Evolutionary conservation across 2,329 filamentous ascomycete species (phyloP).

Genomic region (Pseudogymnoascus sp.): DNA sequence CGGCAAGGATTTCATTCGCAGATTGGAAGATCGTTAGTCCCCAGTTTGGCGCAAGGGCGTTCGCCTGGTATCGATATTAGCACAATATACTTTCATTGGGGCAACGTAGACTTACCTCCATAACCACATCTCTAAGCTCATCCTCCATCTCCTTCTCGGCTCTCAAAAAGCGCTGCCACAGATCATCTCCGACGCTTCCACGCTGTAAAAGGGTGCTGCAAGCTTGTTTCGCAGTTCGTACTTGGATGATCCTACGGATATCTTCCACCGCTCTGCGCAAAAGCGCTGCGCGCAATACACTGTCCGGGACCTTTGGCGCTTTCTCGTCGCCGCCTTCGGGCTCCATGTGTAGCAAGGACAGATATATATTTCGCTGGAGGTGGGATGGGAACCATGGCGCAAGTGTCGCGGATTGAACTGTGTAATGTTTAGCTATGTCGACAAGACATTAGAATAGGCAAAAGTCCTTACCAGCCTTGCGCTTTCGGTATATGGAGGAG

Average conservation of each 20-base stretch:
- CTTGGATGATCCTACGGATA: conserved; percentile 82
- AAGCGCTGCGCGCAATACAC: conserved; percentile 78
- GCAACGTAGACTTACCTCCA: conserved; percentile 56
- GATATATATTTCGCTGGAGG: conserved; percentile 87
- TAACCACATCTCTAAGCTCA: conserved; percentile 87
- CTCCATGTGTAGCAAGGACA: conserved; percentile 78
- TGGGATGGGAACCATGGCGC: conserved; percentile 93
- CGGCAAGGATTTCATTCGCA: conserved; percentile 90
- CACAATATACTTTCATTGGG: conserved; percentile 18
- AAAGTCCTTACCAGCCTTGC: conserved; percentile 65
- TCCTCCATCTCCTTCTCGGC: conserved; percentile 98
- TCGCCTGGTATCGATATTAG: conserved; percentile 54
- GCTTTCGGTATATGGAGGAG: conserved; percentile 84
- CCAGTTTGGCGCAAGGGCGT: conserved; percentile 82
- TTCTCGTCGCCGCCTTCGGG: conserved; percentile 58
- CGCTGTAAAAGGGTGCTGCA: conserved; percentile 75
- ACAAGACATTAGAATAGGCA: conserved; percentile 9
- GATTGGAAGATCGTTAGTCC: conserved; percentile 94
- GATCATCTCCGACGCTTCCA: conserved; percentile 89
- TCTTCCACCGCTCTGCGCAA: conserved; percentile 86
- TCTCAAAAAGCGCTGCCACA: conserved; percentile 85
- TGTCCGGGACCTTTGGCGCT: conserved; percentile 65
- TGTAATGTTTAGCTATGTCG: conserved; percentile 19
- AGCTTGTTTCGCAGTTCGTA: conserved; percentile 82
- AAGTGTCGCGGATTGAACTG: conserved; percentile 73